A percentile compares a stretch with the other conserved stretches of the same genome.
phyloP scores from a whole-genome alignment of 495 filamentous ascomycete genomes.

The Penicillium cataractarum region DNA sequence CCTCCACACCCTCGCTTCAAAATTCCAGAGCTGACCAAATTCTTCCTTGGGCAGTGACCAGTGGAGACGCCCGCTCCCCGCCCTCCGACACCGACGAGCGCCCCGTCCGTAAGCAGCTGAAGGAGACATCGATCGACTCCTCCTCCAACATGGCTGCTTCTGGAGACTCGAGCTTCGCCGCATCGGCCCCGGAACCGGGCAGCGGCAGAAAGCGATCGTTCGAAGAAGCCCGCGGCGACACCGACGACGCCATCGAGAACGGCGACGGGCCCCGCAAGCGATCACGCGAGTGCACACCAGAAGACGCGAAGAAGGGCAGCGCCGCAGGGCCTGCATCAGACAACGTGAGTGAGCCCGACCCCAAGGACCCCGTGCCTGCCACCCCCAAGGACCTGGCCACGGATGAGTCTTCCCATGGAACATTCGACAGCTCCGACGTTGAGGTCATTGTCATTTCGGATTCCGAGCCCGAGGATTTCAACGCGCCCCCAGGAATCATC shows the following conservation, averaged over 20 bases:
- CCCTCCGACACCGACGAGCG: constrained; percentile 55
- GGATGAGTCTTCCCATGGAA: constrained; percentile 12
- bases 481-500: neutral
- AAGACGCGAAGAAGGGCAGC: constrained; percentile 3
- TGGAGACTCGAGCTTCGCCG: neutral
- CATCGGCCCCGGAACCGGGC: constrained; percentile 15
- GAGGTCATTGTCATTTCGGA: constrained; percentile 5
- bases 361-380: constrained; percentile 9
- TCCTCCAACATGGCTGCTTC: constrained; percentile 8
- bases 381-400: constrained; percentile 10
- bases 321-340: neutral
- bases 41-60: constrained; percentile 21
- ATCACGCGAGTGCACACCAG: constrained; percentile 47
- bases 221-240: constrained; percentile 42
- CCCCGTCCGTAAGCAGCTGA: constrained; percentile 63
- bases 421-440: neutral
- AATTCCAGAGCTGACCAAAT: constrained; percentile 15
- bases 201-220: constrained; percentile 61
- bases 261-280: constrained; percentile 45
- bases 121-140: constrained; percentile 61
- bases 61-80: constrained; percentile 35
- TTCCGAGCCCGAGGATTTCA: neutral
- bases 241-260: constrained; percentile 24
- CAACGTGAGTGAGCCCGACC: constrained; percentile 23
- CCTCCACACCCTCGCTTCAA: neutral